Percentiles rank a stretch among this genome's conserved stretches.
These are phyloP conservation scores for Macrolepiota fuliginosa DNA, from an alignment of 768 basidiomycete species.

Conservation along the genomic window DNA sequence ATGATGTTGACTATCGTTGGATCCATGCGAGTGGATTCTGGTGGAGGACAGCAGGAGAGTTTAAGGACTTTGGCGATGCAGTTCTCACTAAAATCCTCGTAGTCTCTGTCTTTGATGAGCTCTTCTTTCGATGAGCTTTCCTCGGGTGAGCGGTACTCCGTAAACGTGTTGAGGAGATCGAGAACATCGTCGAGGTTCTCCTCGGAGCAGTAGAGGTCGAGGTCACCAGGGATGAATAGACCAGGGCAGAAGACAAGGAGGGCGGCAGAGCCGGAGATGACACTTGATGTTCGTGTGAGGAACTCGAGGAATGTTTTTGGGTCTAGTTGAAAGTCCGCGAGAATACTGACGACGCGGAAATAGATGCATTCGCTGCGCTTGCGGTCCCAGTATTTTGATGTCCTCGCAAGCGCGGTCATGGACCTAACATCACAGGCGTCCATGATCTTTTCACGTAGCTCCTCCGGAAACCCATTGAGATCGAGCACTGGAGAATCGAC, in stretches of 20 bases:
- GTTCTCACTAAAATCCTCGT: neutral
- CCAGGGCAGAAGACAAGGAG: constrained; percentile 11
- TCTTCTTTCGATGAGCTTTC: neutral
- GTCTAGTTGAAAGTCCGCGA: constrained; percentile 1
- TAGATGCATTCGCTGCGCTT: neutral
- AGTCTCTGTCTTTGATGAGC: neutral
- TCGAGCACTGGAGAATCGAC: neutral
- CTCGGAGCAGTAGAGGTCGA: constrained; percentile 9
- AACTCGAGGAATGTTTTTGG: constrained; percentile 1
- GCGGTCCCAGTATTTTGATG: constrained; percentile 9
- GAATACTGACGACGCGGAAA: neutral
- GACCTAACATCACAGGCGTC: neutral
- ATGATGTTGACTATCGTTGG: constrained; percentile 8
- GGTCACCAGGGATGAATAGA: constrained; percentile 6
- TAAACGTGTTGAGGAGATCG: constrained; percentile 1
- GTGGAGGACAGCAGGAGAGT: neutral
- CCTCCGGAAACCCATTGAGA: constrained; percentile 2
- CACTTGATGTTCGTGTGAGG: neutral
- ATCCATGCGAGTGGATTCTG: neutral
- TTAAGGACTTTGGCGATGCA: constrained; percentile 2
- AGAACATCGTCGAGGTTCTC: neutral
- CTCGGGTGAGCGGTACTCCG: constrained; percentile 1
- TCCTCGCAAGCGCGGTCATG: neutral
- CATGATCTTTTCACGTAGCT: constrained; percentile 6
- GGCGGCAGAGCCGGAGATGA: constrained; percentile 12